A percentile compares a stretch with the other conserved stretches of the same genome.
Conservation (phyloP, 2,329 filamentous ascomycete genomes). For the Fusarium cicatricum region DNA sequence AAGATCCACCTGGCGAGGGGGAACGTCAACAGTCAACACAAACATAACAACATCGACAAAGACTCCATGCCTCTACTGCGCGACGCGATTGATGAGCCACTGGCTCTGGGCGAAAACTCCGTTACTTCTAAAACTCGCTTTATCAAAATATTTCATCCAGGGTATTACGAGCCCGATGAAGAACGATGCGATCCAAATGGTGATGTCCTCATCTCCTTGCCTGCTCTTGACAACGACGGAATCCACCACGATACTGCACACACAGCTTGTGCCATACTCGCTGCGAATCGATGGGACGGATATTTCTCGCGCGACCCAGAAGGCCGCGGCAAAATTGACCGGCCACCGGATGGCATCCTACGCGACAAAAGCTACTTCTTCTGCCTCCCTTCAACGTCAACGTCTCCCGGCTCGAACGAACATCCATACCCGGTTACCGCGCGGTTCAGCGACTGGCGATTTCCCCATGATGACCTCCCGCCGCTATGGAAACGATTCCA, state of each 20-base stretch:
- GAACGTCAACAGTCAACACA: too few relatives aligned
- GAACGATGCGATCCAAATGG: too few relatives aligned
- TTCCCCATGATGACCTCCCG: slow-evolving; percentile 3
- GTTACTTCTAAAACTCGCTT: too few relatives aligned
- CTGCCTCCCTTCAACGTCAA: slow-evolving; percentile 3
- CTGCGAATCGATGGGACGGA: slow-evolving; percentile 7
- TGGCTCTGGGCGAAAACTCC: too few relatives aligned
- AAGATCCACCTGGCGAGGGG: too few relatives aligned
- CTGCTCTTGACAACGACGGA: slow-evolving; percentile 4
- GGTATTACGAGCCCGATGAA: too few relatives aligned
- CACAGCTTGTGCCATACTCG: slow-evolving; percentile 1
- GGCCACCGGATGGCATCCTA: background rate
- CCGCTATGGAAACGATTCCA: background rate
- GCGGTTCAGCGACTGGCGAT: slow-evolving; percentile 2
- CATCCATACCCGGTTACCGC: slow-evolving; percentile 3
- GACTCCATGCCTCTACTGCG: too few relatives aligned
- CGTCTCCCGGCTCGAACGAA: too few relatives aligned
- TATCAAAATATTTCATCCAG: too few relatives aligned
- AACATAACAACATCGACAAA: too few relatives aligned
- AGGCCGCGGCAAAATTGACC: background rate
- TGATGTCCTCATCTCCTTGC: slow-evolving; percentile 1
- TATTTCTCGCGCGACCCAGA: slow-evolving; percentile 4
- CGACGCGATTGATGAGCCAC: too few relatives aligned
- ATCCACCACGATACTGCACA: slow-evolving; percentile 4
- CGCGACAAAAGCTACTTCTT: slow-evolving; percentile 1